phyloP scores from a whole-genome alignment of 2,329 filamentous ascomycete genomes.

The Nigrospora osmanthi region DNA sequence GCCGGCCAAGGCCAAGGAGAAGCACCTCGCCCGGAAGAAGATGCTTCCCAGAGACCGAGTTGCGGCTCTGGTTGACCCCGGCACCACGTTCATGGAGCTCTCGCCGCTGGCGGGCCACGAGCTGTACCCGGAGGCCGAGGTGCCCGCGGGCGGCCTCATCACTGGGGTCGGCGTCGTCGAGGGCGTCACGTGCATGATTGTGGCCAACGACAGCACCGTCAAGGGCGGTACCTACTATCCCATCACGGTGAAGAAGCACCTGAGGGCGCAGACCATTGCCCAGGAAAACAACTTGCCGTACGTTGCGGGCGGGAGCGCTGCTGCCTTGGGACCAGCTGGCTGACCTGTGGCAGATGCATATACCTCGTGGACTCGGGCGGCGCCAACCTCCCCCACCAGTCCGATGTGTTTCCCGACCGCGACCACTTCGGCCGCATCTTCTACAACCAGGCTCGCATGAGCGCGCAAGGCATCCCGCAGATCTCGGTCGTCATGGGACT shows the following conservation, averaged over 20 bases:
- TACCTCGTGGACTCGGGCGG: conserved; percentile 96
- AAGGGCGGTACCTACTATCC: conserved; percentile 97
- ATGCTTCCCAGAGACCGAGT: conserved; percentile 91
- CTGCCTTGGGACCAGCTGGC: neutral
- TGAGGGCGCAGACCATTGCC: conserved; percentile 84
- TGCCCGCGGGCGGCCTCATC: conserved; percentile 85
- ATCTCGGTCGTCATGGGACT: conserved; percentile 95
- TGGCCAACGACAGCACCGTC: conserved; percentile 93
- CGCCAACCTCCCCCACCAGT: conserved; percentile 89
- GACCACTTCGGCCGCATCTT: conserved; percentile 97
- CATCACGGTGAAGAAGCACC: conserved; percentile 95
- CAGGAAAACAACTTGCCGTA: conserved; percentile 73
- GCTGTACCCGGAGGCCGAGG: conserved; percentile 78
- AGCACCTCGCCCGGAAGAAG: conserved; percentile 82
- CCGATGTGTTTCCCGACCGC: conserved; percentile 89
- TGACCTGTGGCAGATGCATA: conserved; percentile 53
- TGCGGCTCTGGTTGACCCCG: conserved; percentile 78
- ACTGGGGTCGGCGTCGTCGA: conserved; percentile 87
- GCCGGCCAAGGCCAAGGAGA: conserved; percentile 72
- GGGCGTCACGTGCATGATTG: conserved; percentile 85
- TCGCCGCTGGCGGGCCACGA: conserved; percentile 83
- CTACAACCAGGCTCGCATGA: conserved; percentile 96
- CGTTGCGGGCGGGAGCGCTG: conserved; percentile 14
- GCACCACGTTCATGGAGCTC: conserved; percentile 87
- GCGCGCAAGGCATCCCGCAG: conserved; percentile 78